These are phyloP conservation scores for Fusarium fujikuroi DNA, from an alignment of 2,329 filamentous ascomycete species.

Conservation along the genomic window DNA sequence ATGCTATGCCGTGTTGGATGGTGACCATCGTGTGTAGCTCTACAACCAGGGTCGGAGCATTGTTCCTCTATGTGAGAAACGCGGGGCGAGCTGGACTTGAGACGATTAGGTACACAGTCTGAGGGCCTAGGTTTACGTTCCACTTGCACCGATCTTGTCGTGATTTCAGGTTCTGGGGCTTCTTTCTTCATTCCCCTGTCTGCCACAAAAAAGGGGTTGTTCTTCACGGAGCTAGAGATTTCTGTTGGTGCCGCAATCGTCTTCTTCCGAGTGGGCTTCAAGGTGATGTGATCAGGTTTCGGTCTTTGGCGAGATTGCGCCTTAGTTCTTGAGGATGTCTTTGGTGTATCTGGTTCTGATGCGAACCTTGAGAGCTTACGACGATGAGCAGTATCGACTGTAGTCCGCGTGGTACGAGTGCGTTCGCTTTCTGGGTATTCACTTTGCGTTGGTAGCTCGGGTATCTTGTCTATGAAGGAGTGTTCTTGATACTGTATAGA, in stretches of 20 bases:
- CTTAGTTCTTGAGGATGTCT: constrained; percentile 7
- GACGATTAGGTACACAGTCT: constrained; percentile 46
- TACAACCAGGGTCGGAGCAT: constrained; percentile 46
- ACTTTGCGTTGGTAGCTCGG: not conserved
- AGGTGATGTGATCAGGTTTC: not conserved
- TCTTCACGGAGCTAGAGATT: constrained; percentile 36
- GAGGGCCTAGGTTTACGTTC: constrained; percentile 40
- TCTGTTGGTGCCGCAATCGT: constrained; percentile 19
- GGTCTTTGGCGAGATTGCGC: constrained; percentile 8
- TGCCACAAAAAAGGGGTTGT: constrained; percentile 49
- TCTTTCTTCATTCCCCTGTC: constrained; percentile 42
- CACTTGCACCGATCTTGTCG: constrained; percentile 31
- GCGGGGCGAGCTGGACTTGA: constrained; percentile 16
- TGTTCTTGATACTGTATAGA: constrained; percentile 10
- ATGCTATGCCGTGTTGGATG: constrained; percentile 49
- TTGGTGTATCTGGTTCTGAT: constrained; percentile 21
- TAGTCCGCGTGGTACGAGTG: not conserved
- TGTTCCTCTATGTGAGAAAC: constrained; percentile 23
- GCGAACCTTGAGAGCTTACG: constrained; percentile 18
- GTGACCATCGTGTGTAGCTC: constrained; percentile 42
- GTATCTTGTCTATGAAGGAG: not conserved
- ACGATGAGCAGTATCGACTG: constrained; percentile 3
- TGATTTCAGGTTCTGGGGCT: constrained; percentile 37
- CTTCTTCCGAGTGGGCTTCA: constrained; percentile 17
- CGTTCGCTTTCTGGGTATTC: not conserved